Base-by-base conservation (phyloP, 2,329 filamentous ascomycete genomes). In the Neonectria faginata region DNA sequence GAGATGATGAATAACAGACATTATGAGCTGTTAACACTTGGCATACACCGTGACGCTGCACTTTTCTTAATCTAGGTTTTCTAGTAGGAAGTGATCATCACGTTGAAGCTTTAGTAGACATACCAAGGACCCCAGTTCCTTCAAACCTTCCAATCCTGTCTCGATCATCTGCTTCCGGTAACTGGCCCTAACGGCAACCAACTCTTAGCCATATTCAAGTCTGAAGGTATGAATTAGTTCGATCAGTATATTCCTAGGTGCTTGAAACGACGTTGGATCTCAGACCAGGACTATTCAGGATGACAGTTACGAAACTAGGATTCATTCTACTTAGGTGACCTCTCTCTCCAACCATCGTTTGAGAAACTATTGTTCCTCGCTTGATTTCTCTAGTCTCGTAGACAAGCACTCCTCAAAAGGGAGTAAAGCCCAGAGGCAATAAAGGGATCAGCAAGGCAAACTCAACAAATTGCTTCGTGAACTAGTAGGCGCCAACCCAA, bases 1-100 rank as follows among this genome's bases (percentile, higher is more conserved):
- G 50, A 67, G 62, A 62, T 56, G 71, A 70, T 60, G 71, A 70
- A 66, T 64, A 71, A 70, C 65, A 73, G 61, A 67, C 56, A 47
- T 44, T 60, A 57, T 68, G 25, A 62, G 63, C 66, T 70, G 68
- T 67, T 67, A 67, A 52, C 36, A 20, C 14, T 22, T 39, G 20
- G 14, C 20, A 5, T 22, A 33, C 3, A 12, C 27, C 6, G 47
- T 51, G 47, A 51, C 3, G 5, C 2, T 27, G n/a, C 11, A 18
- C 9, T 10, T 8, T 2, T 11, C 2, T 25, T 6, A 5, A 6
- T 25, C 5, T 25, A 25, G 25, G 25, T 33, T 33, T 33, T 33
- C 31, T 5, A 9, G 5, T 5, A 11, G 31, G 31, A 11, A 33
- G 31, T 12, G 25, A 25, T 11, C 10, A 12, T 36, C 33, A 14